phyloP scores from a whole-genome alignment of 495 filamentous ascomycete species.

The Opeltia flavorubescens region DNA sequence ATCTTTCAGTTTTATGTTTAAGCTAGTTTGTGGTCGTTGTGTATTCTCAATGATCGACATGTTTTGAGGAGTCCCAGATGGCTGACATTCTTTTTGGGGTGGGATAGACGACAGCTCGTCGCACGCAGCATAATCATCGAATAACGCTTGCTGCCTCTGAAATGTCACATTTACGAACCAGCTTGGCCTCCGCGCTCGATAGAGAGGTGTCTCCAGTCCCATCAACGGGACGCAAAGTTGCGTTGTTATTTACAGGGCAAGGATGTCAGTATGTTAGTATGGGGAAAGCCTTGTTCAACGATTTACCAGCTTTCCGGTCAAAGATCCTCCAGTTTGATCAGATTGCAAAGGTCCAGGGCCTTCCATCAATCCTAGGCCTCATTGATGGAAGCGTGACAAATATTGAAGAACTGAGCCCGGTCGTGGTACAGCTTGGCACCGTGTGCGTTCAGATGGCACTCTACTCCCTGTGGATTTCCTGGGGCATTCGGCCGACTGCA shows the following conservation, averaged over 20 bases:
- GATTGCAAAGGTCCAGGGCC: conserved; percentile 12
- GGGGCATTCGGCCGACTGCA: conserved; percentile 60
- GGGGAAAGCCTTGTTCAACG: conserved; percentile 46
- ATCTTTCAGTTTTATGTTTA: too few species aligned
- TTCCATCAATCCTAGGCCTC: conserved; percentile 41
- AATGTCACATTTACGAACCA: background rate
- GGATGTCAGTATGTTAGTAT: conserved; percentile 45
- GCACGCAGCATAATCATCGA: conserved; percentile 49
- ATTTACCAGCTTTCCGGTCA: conserved; percentile 45
- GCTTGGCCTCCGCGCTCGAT: background rate
- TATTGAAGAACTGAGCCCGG: conserved; percentile 26
- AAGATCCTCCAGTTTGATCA: background rate
- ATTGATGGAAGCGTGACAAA: conserved; percentile 27
- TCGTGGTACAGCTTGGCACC: conserved; percentile 58
- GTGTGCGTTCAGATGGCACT: conserved; percentile 73
- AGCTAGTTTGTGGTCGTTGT: too few species aligned
- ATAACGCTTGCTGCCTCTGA: conserved; percentile 1
- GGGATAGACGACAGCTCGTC: conserved; percentile 56
- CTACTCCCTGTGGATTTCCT: conserved; percentile 58
- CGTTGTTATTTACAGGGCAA: conserved; percentile 55
- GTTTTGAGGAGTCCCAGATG: too few species aligned
- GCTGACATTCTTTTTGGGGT: too few species aligned
- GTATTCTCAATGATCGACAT: too few species aligned
- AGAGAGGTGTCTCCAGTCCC: background rate
- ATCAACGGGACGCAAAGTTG: conserved; percentile 18